Evolutionary conservation across 192 early-diverging fungal genomes (phyloP), one percentile per base, ranked within the genome.

Genomic region (Phycomyces nitens): DNA sequence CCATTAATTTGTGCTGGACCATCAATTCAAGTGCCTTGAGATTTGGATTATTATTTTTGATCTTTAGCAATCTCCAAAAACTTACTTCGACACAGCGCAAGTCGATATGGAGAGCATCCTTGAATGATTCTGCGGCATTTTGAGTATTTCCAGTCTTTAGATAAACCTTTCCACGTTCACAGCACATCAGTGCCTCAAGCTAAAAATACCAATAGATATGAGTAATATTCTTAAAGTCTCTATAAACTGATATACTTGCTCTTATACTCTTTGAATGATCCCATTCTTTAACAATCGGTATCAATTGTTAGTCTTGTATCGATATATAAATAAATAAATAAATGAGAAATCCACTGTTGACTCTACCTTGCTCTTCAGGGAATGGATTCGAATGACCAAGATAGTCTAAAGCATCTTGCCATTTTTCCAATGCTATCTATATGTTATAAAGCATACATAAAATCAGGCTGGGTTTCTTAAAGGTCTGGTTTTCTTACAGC

Each of bases 131-230:
- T 39, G 83, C 83, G 11, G 88, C 89, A 18, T 69, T 56, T 1
- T 71, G 76, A 41, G 75, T 60, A 58, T 87, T 76, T 21, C 77
- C 71, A 29, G 79, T 55, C 34, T 81, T 64, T 18, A 80, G 72
- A 52, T 69, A 82, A 14, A 82, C 84, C 7, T 76, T 49, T 26
- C 89, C 90, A 38, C 81, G 70, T 6, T 86, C 71, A 62, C 80
- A 85, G 51, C 77, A 87, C 76, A 90, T 81, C 1, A 81, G 75
- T 14, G 87, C 73, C 59, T 88, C 86, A 18, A 86, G 66, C 84
- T 88, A 65, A 20, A 75, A 21, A 23, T 42, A 43, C 7, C 21
- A 39, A 49, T 56, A 50, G 8, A 24, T 42, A 42, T 39, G 40
- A 75, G 21, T 18, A 22, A 51, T 73, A 15, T 26, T 41, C 11